These are phyloP conservation scores for Chaetomiaceae sp. DNA, from an alignment of 2,329 filamentous ascomycete species.

Conservation along the genomic window DNA sequence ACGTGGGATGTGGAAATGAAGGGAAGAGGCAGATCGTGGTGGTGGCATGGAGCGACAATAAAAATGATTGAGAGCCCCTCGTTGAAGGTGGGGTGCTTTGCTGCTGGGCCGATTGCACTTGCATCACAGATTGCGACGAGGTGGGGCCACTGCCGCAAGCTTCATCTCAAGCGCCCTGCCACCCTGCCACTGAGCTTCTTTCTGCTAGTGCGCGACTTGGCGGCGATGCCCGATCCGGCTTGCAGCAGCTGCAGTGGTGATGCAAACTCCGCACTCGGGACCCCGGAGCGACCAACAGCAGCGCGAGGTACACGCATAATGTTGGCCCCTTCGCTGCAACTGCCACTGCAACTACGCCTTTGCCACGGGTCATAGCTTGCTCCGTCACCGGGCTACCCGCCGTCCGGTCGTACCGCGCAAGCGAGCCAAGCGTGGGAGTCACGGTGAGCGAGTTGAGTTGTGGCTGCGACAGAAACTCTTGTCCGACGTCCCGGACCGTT, in stretches of 20 bases:
- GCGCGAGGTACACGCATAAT: slow-evolving; percentile 7
- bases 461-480: slow-evolving; percentile 1
- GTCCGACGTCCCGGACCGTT: slow-evolving; percentile 5
- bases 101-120: too few species aligned
- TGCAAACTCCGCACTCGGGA: not conserved
- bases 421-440: slow-evolving; percentile 3
- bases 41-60: slow-evolving; percentile 27
- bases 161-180: too few species aligned
- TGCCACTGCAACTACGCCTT: slow-evolving; percentile 1
- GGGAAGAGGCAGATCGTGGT: slow-evolving; percentile 11
- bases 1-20: slow-evolving; percentile 7
- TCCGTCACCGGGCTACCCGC: slow-evolving; percentile 15
- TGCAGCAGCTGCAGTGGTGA: not conserved
- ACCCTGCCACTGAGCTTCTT: too few species aligned
- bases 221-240: not conserved
- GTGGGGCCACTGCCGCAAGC: slow-evolving; percentile 13
- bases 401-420: slow-evolving; percentile 8
- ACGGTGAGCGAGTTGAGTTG: too few species aligned
- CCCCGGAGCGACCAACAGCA: not conserved
- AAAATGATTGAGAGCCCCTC: slow-evolving; percentile 26
- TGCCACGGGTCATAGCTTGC: slow-evolving; percentile 10
- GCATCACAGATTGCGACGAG: slow-evolving; percentile 19
- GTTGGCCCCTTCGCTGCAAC: too few species aligned
- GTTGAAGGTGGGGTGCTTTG: slow-evolving; percentile 26
- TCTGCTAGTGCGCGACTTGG: slow-evolving; percentile 21